Evolutionary conservation across 768 basidiomycete genomes (phyloP).

Genomic region (Lyophyllum atratum): DNA sequence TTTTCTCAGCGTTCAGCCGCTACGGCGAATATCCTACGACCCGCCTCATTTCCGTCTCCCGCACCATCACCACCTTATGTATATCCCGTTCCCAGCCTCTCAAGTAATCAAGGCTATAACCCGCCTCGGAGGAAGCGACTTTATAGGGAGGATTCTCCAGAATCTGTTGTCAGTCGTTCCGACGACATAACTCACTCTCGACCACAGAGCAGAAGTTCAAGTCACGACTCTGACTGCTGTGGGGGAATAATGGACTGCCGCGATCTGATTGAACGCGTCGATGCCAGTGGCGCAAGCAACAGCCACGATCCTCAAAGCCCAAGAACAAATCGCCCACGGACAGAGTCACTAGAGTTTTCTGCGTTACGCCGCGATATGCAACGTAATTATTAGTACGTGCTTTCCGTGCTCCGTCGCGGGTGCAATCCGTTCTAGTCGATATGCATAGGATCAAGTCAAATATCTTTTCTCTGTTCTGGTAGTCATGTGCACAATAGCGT

Average conservation of each 20-base stretch:
- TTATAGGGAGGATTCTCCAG: constrained; percentile 33
- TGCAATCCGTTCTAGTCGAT: background rate
- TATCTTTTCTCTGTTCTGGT: background rate
- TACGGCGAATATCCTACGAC: constrained; percentile 18
- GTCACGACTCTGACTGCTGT: constrained; percentile 44
- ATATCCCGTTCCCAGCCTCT: constrained; percentile 5
- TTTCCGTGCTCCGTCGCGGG: background rate
- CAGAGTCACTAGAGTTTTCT: constrained; percentile 4
- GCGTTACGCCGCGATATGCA: background rate
- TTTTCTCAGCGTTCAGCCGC: constrained; percentile 11
- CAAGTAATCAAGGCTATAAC: constrained; percentile 4
- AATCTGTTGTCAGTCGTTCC: constrained; percentile 13
- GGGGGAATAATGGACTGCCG: constrained; percentile 53
- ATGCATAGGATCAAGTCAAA: background rate
- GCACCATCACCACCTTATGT: constrained; percentile 22
- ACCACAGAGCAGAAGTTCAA: constrained; percentile 23
- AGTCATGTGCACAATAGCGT: background rate
- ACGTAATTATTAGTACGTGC: constrained; percentile 3
- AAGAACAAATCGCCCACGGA: background rate
- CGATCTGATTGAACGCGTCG: constrained; percentile 35
- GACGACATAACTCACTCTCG: constrained; percentile 11
- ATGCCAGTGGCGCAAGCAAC: constrained; percentile 14
- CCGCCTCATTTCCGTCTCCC: constrained; percentile 29
- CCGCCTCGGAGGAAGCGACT: constrained; percentile 30
- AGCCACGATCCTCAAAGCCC: background rate